These are phyloP conservation scores for Oropetium thomaeum DNA, from an alignment of 176 grass and related monocot genomes.

Conservation along the genomic window DNA sequence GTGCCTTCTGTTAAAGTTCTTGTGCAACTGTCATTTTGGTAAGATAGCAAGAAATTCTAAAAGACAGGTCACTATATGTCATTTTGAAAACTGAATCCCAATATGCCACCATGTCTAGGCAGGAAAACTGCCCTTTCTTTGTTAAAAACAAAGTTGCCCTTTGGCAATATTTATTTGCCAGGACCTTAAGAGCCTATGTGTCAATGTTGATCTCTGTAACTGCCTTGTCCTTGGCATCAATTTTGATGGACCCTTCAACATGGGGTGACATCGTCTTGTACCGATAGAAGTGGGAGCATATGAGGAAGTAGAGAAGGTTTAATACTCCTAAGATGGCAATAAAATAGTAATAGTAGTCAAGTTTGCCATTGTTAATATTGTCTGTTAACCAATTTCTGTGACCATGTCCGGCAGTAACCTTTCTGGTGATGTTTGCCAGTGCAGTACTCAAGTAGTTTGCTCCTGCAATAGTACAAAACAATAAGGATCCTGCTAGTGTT, in stretches of 20 bases:
- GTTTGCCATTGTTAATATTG: conserved; percentile 55
- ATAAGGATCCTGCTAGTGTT: conserved; percentile 59
- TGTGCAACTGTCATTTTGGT: not conserved
- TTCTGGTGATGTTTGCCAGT: conserved; percentile 43
- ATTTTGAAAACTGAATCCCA: not conserved
- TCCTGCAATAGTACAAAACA: conserved; percentile 44
- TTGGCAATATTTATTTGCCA: conserved; percentile 21
- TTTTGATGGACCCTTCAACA: conserved; percentile 25
- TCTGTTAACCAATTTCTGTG: conserved; percentile 55
- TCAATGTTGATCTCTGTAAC: conserved; percentile 10
- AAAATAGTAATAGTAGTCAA: conserved; percentile 65
- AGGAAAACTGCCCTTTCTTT: conserved; percentile 14
- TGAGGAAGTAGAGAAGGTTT: conserved; percentile 62
- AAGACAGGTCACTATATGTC: not conserved
- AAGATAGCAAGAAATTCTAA: conserved; percentile 6
- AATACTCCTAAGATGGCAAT: conserved; percentile 52
- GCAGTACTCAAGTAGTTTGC: conserved; percentile 67
- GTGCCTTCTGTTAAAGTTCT: not conserved
- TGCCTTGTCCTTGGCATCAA: conserved; percentile 11
- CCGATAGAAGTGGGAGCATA: conserved; percentile 62
- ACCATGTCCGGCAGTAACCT: conserved; percentile 41
- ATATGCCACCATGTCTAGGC: not conserved
- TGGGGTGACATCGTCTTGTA: conserved; percentile 59
- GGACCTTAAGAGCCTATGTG: conserved; percentile 10
- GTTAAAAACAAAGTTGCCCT: too few relatives aligned